Evolutionary conservation across 164 flowering plant species (phyloP), one percentile per base, ranked within the genome.

Genomic region (Aristolochia contorta): DNA sequence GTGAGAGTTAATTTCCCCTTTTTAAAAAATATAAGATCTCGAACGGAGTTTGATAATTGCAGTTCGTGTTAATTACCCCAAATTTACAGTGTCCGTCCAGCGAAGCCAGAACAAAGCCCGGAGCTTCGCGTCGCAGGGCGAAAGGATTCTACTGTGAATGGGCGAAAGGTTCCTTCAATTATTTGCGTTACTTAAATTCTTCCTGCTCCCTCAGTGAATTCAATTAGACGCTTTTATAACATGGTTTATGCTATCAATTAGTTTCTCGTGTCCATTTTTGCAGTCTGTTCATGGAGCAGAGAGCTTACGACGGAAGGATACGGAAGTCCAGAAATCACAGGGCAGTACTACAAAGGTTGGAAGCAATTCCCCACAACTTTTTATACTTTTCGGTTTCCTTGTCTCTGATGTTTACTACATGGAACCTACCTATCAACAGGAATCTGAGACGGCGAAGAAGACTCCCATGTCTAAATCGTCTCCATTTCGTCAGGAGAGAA

Each of bases 391-490:
- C 16, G 1, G 10, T 7, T 0, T 49, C 19, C 53, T 1, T 0
- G 53, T 18, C 7, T 49, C 19, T 49, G 10, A 18, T n/a, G 12
- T 51, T 22, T 20, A 32, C 0, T 22, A 21, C n/a, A 1, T 16
- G 20, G 32, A 56, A 24, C 1, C 43, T 16, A 30, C 10, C 50
- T n/a, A 16, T 22, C 41, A 65, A 61, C 48, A 43, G 53, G 48
- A 47, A 12, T 6, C 55, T 23, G 62, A 47, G 58, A 51, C 16
- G 37, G 50, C 51, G 19, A n/a, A 30, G 56, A 65, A 61, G 54
- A 57, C 51, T 57, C 23, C 62, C 1, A 61, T 65, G 13, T 70
- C 65, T 37, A 70, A 45, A 54, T 69, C 74, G 23, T 58, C 59
- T n/a, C 69, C 74, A 56, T 70, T 70, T 51, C 53, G 60, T 24